Evolutionary conservation across 805 yeast genomes (phyloP), one percentile per base, ranked within the genome.

Genomic region (Myxozyma melibiosi): DNA sequence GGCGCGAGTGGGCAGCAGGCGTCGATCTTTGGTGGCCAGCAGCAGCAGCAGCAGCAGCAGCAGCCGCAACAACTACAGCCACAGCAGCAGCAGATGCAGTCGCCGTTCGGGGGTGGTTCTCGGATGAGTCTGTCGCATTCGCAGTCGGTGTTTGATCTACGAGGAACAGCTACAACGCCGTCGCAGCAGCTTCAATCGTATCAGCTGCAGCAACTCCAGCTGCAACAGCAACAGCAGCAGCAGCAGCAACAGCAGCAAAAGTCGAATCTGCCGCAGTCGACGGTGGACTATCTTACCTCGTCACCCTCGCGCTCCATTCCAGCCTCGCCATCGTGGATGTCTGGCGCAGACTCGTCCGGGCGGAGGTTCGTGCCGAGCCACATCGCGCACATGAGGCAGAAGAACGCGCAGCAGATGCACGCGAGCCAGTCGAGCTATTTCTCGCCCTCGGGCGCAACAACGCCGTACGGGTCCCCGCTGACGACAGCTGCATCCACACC

Each of bases 171-270:
- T 30, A 55, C 61, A 11, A 46, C 59, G 24, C 62, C 63, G 47
- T 51, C 49, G 16, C 71, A 58, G 47, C 47, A 22, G 33, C n/a
- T n/a, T n/a, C n/a, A n/a, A n/a, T n/a, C n/a, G n/a, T n/a, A 45
- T 5, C 55, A 43, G 24, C 33, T 43, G 34, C 68, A 57, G 51
- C 66, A 61, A 44, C 65, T 53, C 16, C 68, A 58, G 42, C 9
- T 46, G 11, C 53, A 20, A 14, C 24, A 18, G 13, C 64, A 62
- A n/a, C 67, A 49, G 18, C 47, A 51, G 22, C 65, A 57, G 28
- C 65, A 55, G 13, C 62, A 53, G 37, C 61, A 38, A 20, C 61
- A 46, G 51, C 63, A 45, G 8, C 55, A 27, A n/a, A 55, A 41
- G 18, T 48, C 44, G 9, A 63, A 24, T 7, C 40, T 33, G 11